Conservation (phyloP, 768 basidiomycete genomes). For the Coprinellus micaceus region DNA sequence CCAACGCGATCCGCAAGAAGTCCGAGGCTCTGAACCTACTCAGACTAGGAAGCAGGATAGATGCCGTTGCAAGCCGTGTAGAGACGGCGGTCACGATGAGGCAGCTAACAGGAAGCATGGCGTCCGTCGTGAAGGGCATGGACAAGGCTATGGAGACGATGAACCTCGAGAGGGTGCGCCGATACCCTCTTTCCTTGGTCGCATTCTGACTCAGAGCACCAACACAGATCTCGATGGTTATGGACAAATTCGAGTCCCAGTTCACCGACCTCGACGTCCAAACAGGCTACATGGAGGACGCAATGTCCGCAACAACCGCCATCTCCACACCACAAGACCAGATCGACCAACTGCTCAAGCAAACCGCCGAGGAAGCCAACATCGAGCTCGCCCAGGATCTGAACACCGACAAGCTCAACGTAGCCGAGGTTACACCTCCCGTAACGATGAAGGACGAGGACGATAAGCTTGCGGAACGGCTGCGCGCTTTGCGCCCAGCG, state of each 20-base stretch:
- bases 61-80: conserved; percentile 93
- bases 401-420: conserved; percentile 54
- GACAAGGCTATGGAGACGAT: conserved; percentile 99
- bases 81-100: conserved; percentile 99
- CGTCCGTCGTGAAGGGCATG: conserved; percentile 95
- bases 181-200: conserved; percentile 10
- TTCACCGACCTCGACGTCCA: conserved; percentile 98
- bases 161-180: conserved; percentile 90
- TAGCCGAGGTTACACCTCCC: conserved; percentile 46
- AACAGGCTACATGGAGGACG: conserved; percentile 96
- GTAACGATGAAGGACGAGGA: conserved; percentile 74
- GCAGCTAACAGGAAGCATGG: conserved; percentile 94
- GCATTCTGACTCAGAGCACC: not conserved
- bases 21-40: conserved; percentile 89
- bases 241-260: conserved; percentile 98
- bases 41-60: conserved; percentile 85
- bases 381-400: conserved; percentile 93
- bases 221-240: conserved; percentile 89
- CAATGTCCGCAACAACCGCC: conserved; percentile 91
- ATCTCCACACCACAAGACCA: conserved; percentile 95
- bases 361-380: conserved; percentile 95
- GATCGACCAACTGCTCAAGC: conserved; percentile 85
- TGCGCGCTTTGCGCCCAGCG: conserved; percentile 84
- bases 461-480: conserved; percentile 73
- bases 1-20: conserved; percentile 98